Base-by-base conservation (phyloP, 345 rosid species). In the Citrus inodora region DNA sequence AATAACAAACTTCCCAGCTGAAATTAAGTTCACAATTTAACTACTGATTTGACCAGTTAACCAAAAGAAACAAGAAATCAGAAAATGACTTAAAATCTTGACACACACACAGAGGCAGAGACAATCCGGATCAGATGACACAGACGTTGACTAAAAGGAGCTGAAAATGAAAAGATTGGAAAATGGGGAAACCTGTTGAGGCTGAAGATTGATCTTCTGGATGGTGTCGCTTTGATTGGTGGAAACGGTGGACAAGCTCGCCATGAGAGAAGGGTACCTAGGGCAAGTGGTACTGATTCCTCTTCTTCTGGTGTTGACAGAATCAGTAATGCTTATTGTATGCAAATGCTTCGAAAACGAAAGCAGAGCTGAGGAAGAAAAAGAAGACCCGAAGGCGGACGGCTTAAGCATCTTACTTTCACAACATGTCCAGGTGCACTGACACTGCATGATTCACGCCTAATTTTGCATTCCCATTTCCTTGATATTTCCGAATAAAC, bases 361-460 rank as follows among this genome's bases (percentile, higher is more conserved):
- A 1, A 67, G 30, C 16, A 85, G 55, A 14, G 75, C 56, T 58
- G 87, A 58, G 66, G 87, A 46, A 68, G 80, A 69, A 56, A 86
- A 46, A 68, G 79, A 72, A 56, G 77, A 69, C 24, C 14, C 80
- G 35, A 77, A 71, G 81, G 17, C 25, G 9, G 82, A 27, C 1
- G 85, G 82, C 51, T 24, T 71, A 0, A 81, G 80, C 86, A 87
- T 82, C 59, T 61, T 58, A 46, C 77, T 80, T 71, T 42, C 56
- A 51, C 77, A 1, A 62, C 66, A n/a, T 40, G 88, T 81, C 87
- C 87, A 84, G 87, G 73, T 84, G 51, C 91, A 89, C 64, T 80
- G 83, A 75, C 46, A 61, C 64, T 27, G 80, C 82, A 79, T 74
- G 51, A 75, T 68, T 9, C 70, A 33, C 56, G 56, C 9, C 56